Conservation (phyloP, 192 early-diverging fungal species). For the Pilobolus umbonatus region DNA sequence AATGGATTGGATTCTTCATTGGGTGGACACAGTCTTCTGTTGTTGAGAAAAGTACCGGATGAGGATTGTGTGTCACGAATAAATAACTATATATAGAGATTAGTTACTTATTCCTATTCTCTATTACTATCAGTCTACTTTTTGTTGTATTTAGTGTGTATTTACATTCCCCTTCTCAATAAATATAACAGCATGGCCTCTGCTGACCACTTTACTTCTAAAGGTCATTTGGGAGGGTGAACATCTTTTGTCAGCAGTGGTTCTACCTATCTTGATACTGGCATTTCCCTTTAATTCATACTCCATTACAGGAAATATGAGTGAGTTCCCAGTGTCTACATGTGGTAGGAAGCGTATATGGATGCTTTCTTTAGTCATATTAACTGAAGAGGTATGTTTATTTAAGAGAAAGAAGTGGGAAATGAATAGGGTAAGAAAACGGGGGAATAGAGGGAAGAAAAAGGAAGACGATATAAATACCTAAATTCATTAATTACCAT, state of each 20-base stretch:
- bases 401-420: neutral
- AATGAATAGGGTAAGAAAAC: no score
- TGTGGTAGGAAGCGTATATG: conserved; percentile 54
- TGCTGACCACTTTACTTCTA: conserved; percentile 79
- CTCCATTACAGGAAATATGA: conserved; percentile 52
- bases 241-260: conserved; percentile 32
- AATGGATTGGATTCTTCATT: conserved; percentile 79
- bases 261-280: conserved; percentile 35
- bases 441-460: neutral
- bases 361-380: neutral
- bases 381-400: neutral
- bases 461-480: no score
- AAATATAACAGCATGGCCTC: conserved; percentile 88
- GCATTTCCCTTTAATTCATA: conserved; percentile 29
- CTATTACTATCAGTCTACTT: neutral
- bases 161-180: conserved; percentile 42
- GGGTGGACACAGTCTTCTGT: conserved; percentile 85
- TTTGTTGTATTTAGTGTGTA: neutral
- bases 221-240: conserved; percentile 58
- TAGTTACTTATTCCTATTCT: neutral
- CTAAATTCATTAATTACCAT: no score
- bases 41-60: conserved; percentile 97
- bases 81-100: conserved; percentile 57
- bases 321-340: conserved; percentile 43
- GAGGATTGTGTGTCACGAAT: conserved; percentile 95